Evolutionary conservation across 306 rosid species (phyloP).

Genomic region (Castanea sativa): DNA sequence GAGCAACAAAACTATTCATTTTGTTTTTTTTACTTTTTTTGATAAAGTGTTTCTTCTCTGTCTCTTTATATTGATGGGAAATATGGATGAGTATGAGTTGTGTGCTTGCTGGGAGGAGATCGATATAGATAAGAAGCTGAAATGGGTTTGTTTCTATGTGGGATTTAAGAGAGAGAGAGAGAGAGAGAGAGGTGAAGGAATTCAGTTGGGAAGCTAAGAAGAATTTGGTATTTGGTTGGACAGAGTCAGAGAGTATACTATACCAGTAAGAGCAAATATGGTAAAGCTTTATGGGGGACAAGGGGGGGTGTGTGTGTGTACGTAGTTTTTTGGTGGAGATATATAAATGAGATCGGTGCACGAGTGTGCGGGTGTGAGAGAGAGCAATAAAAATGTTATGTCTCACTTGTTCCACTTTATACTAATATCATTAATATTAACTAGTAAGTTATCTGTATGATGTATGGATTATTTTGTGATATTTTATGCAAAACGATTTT

Average conservation of each 20-base stretch:
- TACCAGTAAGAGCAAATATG: slow-evolving; percentile 1
- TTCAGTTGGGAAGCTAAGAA: background rate
- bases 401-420: too few species aligned
- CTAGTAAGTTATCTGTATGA: too few species aligned
- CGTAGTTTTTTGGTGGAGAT: slow-evolving; percentile 15
- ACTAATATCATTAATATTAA: too few species aligned
- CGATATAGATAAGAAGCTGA: slow-evolving; percentile 5
- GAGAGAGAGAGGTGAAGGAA: background rate
- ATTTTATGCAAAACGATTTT: too few species aligned
- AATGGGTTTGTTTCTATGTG: background rate
- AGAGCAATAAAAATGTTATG: slow-evolving; percentile 10
- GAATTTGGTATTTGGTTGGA: slow-evolving; percentile 28
- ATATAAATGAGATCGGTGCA: background rate
- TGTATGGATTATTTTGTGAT: too few species aligned
- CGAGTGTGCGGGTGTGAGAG: background rate
- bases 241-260: slow-evolving; percentile 6
- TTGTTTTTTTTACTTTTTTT: background rate
- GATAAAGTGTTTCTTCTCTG: background rate
- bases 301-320: slow-evolving; percentile 8
- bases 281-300: slow-evolving; percentile 26
- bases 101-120: background rate
- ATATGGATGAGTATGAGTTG: background rate
- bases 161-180: slow-evolving; percentile 2
- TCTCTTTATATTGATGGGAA: background rate
- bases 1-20: slow-evolving; percentile 56